phyloP scores from a whole-genome alignment of 1,139 yeast species.

The Arxiozyma slooffiae region DNA sequence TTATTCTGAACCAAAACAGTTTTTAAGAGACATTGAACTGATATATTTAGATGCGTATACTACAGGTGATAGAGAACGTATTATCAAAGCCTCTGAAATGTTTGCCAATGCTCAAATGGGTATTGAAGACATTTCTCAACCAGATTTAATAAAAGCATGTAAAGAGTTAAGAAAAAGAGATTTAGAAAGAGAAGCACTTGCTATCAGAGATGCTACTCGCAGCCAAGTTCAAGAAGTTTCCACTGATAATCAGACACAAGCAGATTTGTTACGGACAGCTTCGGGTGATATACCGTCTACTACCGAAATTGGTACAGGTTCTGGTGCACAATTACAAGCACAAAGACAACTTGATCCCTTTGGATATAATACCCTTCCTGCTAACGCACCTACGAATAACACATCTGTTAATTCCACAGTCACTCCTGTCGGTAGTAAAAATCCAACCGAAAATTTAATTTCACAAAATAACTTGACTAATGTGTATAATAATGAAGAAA shows the following conservation, averaged over 20 bases:
- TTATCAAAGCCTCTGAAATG: constrained; percentile 90
- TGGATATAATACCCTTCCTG: not conserved
- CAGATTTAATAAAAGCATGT: constrained; percentile 69
- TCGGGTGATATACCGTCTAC: not conserved
- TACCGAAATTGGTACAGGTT: constrained; percentile 17
- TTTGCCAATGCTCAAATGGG: constrained; percentile 93
- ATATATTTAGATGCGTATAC: constrained; percentile 71
- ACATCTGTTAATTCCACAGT: not conserved
- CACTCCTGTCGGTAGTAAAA: not conserved
- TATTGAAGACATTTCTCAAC: constrained; percentile 67
- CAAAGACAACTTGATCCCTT: constrained; percentile 6
- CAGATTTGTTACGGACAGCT: not conserved
- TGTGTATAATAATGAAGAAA: not conserved
- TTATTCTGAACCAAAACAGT: constrained; percentile 88
- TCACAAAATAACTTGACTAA: not conserved
- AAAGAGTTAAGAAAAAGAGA: constrained; percentile 66
- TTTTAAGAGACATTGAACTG: constrained; percentile 71
- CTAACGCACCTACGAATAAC: not conserved
- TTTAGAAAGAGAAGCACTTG: constrained; percentile 41
- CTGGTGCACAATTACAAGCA: constrained; percentile 25
- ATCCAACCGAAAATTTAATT: not conserved
- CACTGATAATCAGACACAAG: not conserved
- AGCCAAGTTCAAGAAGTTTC: not conserved
- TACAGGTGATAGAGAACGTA: constrained; percentile 72
- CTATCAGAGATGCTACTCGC: constrained; percentile 18